Base-by-base conservation (phyloP, 2,329 filamentous ascomycete species). In the Cryphonectria parasitica region DNA sequence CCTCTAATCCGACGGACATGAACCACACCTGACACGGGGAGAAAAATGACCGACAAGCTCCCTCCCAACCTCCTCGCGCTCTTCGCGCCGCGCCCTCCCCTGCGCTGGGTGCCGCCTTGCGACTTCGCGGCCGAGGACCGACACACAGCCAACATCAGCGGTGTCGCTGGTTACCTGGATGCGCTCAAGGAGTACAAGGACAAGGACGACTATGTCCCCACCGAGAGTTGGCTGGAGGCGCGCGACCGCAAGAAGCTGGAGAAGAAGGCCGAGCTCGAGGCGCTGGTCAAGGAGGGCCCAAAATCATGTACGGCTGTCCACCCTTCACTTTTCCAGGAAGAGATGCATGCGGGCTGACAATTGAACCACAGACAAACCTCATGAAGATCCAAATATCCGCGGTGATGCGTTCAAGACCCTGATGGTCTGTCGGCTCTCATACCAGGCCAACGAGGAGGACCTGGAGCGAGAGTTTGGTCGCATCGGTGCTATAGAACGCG, bases 341-440 rank as follows among this genome's bases (percentile, higher is more conserved):
- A 31, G 36, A 13, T 39, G 36, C 36, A 11, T 22, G 17, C 22
- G 41, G 66, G 63, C 73, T 78, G 68, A 76, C 71, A 28, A 72
- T 66, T 74, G 76, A 70, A 77, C 69, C 64, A 28, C 74, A 95
- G 95, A 92, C 81, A 92, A 95, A 74, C 95, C 96, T 8, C 83
- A 85, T 34, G 90, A 96, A 52, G 96, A 99, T 77, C 88, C 92
- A 17, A 96, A 98, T 76, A 91, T 97, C 74, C 90, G 94, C 74
- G 95, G 96, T 69, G 95, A 98, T 83, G 92, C 95, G 1, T 98
- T 96, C 86, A 97, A 93, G 83, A 99, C 96, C 19, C 86, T 99
- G 66, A 97, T 99, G 77, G 92, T 98, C 68, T 92, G 93, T 67
- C 91, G 96, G 68, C 86, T 99, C 64, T 94, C 92, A 78, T 99